Base-by-base conservation (phyloP, 139 green algal species). In the Deuterostichococcus epilithicus region DNA sequence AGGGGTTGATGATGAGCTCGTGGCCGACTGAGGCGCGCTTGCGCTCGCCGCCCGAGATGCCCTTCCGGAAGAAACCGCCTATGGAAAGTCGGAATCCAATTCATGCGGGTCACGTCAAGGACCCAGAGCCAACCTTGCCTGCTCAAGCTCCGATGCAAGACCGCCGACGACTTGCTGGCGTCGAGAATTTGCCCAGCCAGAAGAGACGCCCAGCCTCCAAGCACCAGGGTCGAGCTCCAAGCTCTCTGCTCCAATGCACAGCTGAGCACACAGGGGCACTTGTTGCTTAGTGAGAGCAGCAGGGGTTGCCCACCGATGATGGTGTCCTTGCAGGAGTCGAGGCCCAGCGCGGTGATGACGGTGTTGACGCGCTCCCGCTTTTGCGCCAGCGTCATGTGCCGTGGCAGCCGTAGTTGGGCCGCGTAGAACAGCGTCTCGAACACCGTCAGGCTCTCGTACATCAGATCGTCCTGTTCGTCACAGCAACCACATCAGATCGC, bases 1-100 rank as follows among this genome's bases (percentile, higher is more conserved):
- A 90, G 18, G 95, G 94, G 85, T 98, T 94, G 83, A 93, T 97
- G 0, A 99, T 87, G 63, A 99, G 90, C 84, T 98, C 96, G 67
- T 91, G 86, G 0, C 89, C 94, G 10, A 93, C 81, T 38, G 88
- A 94, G 18, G 94, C 87, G 26, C 96, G 89, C 89, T 99, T 99
- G 76, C 92, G 88, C 86, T 99, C 94, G 0, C 96, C 96, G 10
- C 95, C 96, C 13, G 80, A 92, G 59, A 99, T 89, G 30, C 95
- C 95, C 33, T 91, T 86, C 38, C 87, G 78, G 73, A 95, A 90
- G 63, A 87, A 89, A 5, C 93, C 92, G 30, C 94, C 91, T 87
- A n/a, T n/a, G 28, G 47, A 1, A 32, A 32, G 2, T 1, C 33
- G 39, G 33, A 37, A 37, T 25, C n/a, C n/a, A n/a, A n/a, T n/a